phyloP scores from a whole-genome alignment of 345 rosid genomes.

The Hypericum androsaemum region DNA sequence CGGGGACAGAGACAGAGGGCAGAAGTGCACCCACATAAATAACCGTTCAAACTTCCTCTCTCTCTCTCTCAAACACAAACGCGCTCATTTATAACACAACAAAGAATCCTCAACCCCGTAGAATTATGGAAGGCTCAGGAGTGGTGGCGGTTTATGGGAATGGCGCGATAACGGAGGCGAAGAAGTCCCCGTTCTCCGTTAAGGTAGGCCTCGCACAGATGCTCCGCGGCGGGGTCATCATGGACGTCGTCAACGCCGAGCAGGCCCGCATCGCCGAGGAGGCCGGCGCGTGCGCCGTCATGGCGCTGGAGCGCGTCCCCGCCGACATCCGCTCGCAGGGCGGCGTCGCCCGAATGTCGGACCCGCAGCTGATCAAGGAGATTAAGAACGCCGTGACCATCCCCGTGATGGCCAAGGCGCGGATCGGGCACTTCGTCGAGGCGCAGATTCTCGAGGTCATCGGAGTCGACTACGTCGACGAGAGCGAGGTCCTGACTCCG shows the following conservation, averaged over 20 bases:
- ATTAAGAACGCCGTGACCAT: constrained; percentile 59
- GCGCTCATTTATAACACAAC: too few species aligned
- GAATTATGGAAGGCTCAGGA: constrained; percentile 55
- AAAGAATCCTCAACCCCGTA: too few species aligned
- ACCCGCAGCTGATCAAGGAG: constrained; percentile 60
- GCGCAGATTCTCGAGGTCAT: constrained; percentile 50
- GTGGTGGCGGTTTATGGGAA: constrained; percentile 65
- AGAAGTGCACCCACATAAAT: too few species aligned
- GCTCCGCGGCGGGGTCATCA: constrained; percentile 78
- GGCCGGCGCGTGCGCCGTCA: constrained; percentile 73
- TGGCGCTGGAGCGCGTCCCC: constrained; percentile 72
- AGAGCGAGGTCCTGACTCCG: constrained; percentile 29
- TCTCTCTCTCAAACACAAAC: too few species aligned
- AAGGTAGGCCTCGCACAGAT: constrained; percentile 81
- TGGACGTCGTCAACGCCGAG: constrained; percentile 71
- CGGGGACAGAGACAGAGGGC: too few species aligned
- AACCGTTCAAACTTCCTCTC: too few species aligned
- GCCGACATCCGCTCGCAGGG: constrained; percentile 70
- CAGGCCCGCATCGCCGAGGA: constrained; percentile 72
- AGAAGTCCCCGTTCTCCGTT: constrained; percentile 64
- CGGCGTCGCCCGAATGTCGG: constrained; percentile 71
- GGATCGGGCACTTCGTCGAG: constrained; percentile 73
- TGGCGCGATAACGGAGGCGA: constrained; percentile 47
- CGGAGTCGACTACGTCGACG: constrained; percentile 32
- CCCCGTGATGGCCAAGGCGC: constrained; percentile 79